A percentile compares a stretch with the other conserved stretches of the same genome.
These are phyloP conservation scores for Candida hispaniensis DNA, from an alignment of 805 yeast genomes.

Conservation along the genomic window DNA sequence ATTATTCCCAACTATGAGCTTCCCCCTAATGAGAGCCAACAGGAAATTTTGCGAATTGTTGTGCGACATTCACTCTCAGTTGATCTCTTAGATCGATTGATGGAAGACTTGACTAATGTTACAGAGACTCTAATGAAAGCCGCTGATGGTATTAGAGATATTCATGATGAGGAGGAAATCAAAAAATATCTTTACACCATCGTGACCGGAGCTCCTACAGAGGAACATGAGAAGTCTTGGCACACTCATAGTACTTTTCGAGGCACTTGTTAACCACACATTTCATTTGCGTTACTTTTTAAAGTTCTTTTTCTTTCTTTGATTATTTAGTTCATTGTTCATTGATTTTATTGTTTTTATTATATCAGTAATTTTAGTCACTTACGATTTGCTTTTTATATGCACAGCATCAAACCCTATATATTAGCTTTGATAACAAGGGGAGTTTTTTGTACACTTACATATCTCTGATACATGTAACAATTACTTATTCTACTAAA, in stretches of 20 bases:
- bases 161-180: slow-evolving; percentile 6
- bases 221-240: slow-evolving; percentile 15
- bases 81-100: slow-evolving; percentile 49
- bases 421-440: no score
- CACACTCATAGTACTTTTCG: slow-evolving; percentile 7
- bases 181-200: slow-evolving; percentile 9
- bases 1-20: slow-evolving; percentile 83
- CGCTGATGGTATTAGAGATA: slow-evolving; percentile 25
- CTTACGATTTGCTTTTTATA: no score
- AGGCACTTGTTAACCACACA: slow-evolving; percentile 1
- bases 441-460: no score
- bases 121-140: slow-evolving; percentile 44
- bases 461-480: no score
- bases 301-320: no score
- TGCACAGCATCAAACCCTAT: no score
- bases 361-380: no score
- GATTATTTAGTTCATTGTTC: no score
- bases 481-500: no score
- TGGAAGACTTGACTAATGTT: slow-evolving; percentile 47
- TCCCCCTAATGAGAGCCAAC: slow-evolving; percentile 46
- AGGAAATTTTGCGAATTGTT: slow-evolving; percentile 75
- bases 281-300: no score
- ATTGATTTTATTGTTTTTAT: no score
- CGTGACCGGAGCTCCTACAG: slow-evolving; percentile 10
- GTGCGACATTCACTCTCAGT: slow-evolving; percentile 60